Evolutionary conservation across 73 alveolate genomes (phyloP), one percentile per base, ranked within the genome.

Genomic region (Uronychia setigera): DNA sequence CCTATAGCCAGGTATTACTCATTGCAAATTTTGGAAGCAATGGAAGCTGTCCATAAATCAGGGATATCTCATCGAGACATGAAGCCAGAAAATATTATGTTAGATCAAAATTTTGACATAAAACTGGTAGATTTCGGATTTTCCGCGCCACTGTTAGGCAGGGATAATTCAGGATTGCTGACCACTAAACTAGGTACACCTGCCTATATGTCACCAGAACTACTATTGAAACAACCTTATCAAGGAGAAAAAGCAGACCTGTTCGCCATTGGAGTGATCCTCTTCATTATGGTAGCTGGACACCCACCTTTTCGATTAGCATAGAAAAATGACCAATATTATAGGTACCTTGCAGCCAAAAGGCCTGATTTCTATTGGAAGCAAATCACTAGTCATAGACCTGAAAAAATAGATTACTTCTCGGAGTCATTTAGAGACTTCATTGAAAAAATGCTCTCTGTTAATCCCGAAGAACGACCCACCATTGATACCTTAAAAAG

Each of bases 101-200:
- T 96, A 19, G 99, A 96, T 81, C 81, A 84, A 74, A 46, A 90
- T 26, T 90, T 87, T 81, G 91, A 96, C 60, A 82, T 96, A 34
- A 96, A 92, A 81, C 94, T 96, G 46, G 97, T 97, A 76, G 99
- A 96, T 80, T 96, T 96, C 77, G 99, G 98, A 26, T 96, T 96
- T 59, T 84, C 89, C 0, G 78, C 85, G 32, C 60, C 46, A 25
- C 76, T 75, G 27, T 29, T 25, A 26, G 90, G 84, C 14, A 88
- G 91, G n/a, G 80, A 59, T 28, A 81, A 90, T 0, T 60, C 82
- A 35, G 91, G 91, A 1, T 33, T 58, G 60, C 32, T 87, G 59
- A 83, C 34, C 28, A 74, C 92, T 1, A 25, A 83, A 33, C 77
- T 88, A 33, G 97, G 97, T 58, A 91, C 96, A 58, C 78, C 35